Percentiles rank a stretch among this genome's conserved stretches.
These are phyloP conservation scores for Solanum chiquidenum DNA, from an alignment of 257 asterid species.

Conservation along the genomic window DNA sequence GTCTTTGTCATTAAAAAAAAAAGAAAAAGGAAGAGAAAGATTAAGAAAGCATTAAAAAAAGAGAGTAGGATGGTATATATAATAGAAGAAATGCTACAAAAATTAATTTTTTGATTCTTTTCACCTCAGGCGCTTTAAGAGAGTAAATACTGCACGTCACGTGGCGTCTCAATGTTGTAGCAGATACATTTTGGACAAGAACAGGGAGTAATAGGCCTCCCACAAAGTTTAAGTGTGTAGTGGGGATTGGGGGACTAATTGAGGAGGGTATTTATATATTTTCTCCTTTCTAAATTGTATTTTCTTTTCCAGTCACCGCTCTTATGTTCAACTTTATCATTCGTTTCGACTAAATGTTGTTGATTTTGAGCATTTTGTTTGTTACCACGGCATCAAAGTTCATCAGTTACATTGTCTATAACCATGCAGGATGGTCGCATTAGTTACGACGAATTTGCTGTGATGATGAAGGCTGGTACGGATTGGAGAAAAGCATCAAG, in stretches of 20 bases:
- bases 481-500: slow-evolving; percentile 29
- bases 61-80: not conserved
- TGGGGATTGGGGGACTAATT: not conserved
- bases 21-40: not conserved
- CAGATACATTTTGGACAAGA: not conserved
- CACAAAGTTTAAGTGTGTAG: not conserved
- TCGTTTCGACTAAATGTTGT: not conserved
- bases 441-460: slow-evolving; percentile 19
- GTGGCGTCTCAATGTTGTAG: not conserved
- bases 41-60: not conserved
- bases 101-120: not conserved
- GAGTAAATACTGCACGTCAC: not conserved
- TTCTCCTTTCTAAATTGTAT: not conserved
- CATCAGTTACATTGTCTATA: not conserved
- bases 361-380: not conserved
- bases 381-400: not conserved
- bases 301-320: not conserved
- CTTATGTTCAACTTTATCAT: not conserved
- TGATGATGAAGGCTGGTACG: slow-evolving; percentile 26
- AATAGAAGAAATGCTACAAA: not conserved
- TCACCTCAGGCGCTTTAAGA: not conserved
- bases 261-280: not conserved
- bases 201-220: not conserved
- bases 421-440: slow-evolving; percentile 21
- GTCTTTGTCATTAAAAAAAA: too few relatives aligned